These are phyloP conservation scores for Kodamaea derodonti DNA, from an alignment of 1,139 yeast genomes.

Conservation along the genomic window DNA sequence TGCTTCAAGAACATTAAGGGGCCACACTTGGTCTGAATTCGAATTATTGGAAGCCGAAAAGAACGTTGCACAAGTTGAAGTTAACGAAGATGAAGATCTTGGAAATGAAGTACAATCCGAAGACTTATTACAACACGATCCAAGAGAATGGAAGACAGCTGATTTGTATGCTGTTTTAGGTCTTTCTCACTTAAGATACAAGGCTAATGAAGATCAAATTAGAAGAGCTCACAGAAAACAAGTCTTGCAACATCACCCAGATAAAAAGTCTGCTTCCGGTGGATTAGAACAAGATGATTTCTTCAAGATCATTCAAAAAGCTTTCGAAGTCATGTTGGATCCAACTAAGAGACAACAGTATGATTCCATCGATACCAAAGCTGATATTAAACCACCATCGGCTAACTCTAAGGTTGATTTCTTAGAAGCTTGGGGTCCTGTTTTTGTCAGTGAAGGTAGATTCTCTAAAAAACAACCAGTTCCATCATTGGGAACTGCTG, in stretches of 20 bases:
- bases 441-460: constrained; percentile 84
- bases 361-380: constrained; percentile 90
- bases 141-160: constrained; percentile 97
- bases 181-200: constrained; percentile 83
- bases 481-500: constrained; percentile 70
- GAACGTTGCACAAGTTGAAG: constrained; percentile 74
- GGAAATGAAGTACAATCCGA: constrained; percentile 78
- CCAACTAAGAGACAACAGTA: constrained; percentile 84
- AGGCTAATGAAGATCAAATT: constrained; percentile 88
- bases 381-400: constrained; percentile 79
- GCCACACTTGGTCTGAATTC: constrained; percentile 98
- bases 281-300: constrained; percentile 93
- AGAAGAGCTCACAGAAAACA: constrained; percentile 97
- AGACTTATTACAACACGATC: constrained; percentile 79
- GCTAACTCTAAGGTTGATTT: constrained; percentile 67
- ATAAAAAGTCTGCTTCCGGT: constrained; percentile 86
- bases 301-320: constrained; percentile 96
- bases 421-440: constrained; percentile 90
- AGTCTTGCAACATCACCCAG: constrained; percentile 97
- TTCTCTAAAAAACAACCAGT: constrained; percentile 90
- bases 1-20: constrained; percentile 92
- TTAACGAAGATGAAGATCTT: constrained; percentile 64
- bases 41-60: constrained; percentile 92
- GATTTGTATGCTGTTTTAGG: constrained; percentile 97
- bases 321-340: constrained; percentile 86